A percentile compares a stretch with the other conserved stretches of the same genome.
These are phyloP conservation scores for Lachnellula arida DNA, from an alignment of 2,329 filamentous ascomycete species.

Conservation along the genomic window DNA sequence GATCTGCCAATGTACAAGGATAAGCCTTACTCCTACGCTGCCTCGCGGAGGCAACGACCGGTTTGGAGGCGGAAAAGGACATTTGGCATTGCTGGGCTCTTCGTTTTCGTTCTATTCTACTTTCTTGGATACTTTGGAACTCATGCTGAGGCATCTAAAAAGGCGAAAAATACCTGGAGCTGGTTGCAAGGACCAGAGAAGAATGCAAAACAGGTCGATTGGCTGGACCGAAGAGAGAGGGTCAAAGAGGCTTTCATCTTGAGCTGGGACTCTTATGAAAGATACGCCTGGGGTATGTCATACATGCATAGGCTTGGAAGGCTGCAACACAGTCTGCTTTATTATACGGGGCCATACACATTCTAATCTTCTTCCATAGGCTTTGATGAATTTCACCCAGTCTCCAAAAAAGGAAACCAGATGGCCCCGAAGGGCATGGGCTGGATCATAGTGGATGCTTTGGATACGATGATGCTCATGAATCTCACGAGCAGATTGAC, in stretches of 20 bases:
- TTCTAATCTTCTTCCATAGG: no score
- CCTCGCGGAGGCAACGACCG: conserved; percentile 53
- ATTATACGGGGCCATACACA: conserved; percentile 40
- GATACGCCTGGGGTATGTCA: conserved; percentile 80
- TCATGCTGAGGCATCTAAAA: conserved; percentile 28
- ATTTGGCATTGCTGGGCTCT: conserved; percentile 46
- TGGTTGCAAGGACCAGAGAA: conserved; percentile 52
- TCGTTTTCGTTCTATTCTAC: conserved; percentile 59
- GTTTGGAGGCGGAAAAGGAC: conserved; percentile 62
- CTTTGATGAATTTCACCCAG: conserved; percentile 80
- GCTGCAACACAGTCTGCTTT: conserved; percentile 12
- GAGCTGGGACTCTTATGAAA: conserved; percentile 90
- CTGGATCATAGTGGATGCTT: conserved; percentile 95
- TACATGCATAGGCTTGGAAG: background rate
- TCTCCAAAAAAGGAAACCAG: conserved; percentile 71
- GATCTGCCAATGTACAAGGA: conserved; percentile 96
- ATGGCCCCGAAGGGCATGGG: conserved; percentile 89
- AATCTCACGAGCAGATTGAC: conserved; percentile 83
- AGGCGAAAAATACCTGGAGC: conserved; percentile 46
- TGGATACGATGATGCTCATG: conserved; percentile 98
- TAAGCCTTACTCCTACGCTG: conserved; percentile 77
- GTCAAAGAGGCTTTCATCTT: conserved; percentile 87
- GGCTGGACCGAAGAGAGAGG: conserved; percentile 70
- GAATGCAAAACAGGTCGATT: conserved; percentile 51
- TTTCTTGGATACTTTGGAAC: conserved; percentile 58